A percentile compares a stretch with the other conserved stretches of the same genome.
Conservation (phyloP, 108 stramenopile genomes). For the Conticribra weissflogii region DNA sequence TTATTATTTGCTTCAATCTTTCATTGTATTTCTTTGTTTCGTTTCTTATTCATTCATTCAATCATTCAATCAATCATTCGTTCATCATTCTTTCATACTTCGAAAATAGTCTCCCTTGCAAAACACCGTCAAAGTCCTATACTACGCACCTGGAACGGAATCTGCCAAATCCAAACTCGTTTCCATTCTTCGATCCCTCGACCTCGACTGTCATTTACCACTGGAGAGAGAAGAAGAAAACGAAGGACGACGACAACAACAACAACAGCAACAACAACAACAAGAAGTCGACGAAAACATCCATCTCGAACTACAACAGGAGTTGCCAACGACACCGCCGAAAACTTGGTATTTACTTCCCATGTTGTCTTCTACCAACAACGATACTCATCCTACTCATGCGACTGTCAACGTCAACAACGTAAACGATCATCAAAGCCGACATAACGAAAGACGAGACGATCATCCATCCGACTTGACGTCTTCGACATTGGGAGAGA, state of each 20-base stretch:
- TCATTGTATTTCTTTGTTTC: neutral
- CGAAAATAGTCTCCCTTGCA: constrained; percentile 30
- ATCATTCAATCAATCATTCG: neutral
- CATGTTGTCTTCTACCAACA: constrained; percentile 50
- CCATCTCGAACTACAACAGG: neutral
- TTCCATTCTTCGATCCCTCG: constrained; percentile 40
- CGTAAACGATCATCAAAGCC: too few relatives aligned
- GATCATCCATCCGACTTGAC: constrained; percentile 36
- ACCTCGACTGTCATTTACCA: constrained; percentile 27
- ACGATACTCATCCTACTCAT: too few relatives aligned
- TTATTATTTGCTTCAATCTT: neutral
- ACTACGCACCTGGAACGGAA: constrained; percentile 67
- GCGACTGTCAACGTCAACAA: too few relatives aligned
- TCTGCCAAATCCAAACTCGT: constrained; percentile 46
- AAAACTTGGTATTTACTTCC: constrained; percentile 54
- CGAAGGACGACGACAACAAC: neutral
- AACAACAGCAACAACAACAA: neutral
- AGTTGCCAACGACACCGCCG: too few relatives aligned
- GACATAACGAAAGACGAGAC: neutral
- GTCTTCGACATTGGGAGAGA: constrained; percentile 67
- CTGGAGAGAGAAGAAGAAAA: too few relatives aligned
- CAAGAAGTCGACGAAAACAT: constrained; percentile 1
- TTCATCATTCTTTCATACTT: neutral
- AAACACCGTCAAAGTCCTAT: constrained; percentile 53
- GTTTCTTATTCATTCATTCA: neutral